phyloP scores from a whole-genome alignment of 73 alveolate genomes.

The Paramecium caudatum region DNA sequence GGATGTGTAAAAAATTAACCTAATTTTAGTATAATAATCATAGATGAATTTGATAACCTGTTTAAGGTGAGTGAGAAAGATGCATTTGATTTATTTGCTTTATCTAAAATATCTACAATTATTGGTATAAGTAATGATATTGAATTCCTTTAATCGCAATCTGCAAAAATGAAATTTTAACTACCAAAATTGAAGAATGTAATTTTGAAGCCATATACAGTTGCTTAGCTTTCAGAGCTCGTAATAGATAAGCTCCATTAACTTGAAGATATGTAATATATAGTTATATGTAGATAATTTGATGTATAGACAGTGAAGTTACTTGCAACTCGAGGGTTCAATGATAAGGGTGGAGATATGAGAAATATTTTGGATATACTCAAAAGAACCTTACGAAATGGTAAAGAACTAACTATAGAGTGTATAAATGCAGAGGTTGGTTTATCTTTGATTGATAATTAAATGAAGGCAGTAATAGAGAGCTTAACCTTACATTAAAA shows the following conservation, averaged over 20 bases:
- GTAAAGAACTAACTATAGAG: conserved; percentile 21
- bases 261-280: neutral
- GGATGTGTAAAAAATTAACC: neutral
- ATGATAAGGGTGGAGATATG: conserved; percentile 67
- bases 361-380: conserved; percentile 19
- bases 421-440: neutral
- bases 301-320: conserved; percentile 22
- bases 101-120: neutral
- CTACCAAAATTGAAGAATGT: conserved; percentile 9
- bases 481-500: neutral
- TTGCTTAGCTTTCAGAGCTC: neutral
- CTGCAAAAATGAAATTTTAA: conserved; percentile 30
- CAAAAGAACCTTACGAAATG: neutral
- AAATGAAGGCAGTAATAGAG: conserved; percentile 6
- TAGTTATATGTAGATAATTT: neutral
- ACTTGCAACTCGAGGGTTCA: conserved; percentile 10
- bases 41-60: conserved; percentile 46
- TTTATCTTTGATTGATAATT: neutral
- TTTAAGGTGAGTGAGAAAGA: conserved; percentile 30
- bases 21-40: neutral
- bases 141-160: conserved; percentile 24
- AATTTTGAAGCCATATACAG: conserved; percentile 33
- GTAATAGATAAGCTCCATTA: neutral
- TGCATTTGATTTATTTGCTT: conserved; percentile 50
- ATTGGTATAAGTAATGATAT: conserved; percentile 54